Evolutionary conservation across 305 asterid species (phyloP), one percentile per base, ranked within the genome.

Genomic region (Fraxinus greggii): DNA sequence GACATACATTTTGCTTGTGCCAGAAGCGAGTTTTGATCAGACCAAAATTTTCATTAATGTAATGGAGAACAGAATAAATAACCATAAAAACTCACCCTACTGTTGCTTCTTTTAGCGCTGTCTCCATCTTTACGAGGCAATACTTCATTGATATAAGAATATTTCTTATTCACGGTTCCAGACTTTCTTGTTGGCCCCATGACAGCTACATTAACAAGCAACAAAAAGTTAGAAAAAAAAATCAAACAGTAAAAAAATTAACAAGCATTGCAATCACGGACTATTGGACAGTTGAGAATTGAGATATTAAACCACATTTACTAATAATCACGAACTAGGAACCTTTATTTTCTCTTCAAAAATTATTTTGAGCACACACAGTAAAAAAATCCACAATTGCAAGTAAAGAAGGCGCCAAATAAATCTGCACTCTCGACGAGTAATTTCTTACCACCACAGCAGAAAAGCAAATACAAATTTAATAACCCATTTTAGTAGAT

Each of bases 111-210:
- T 81, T 84, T 88, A 65, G 70, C 70, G 63, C 51, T 84, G 15
- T 83, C 87, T 2, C 83, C 86, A 67, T 85, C 89, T 85, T 88
- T 86, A 56, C 75, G 80, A 56, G 91, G 89, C 80, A 90, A 86
- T 7, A 81, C 89, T 40, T 89, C 89, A 72, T 78, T 80, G 75
- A 85, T 72, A 79, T 79, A 79, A 80, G 87, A 83, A 67, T 83
- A 79, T 1, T 89, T 86, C 81, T 89, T 89, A 67, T 86, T 89
- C 81, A 81, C 73, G 26, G 79, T 87, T 83, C 88, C 86, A 12
- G 87, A 79, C 76, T 89, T 89, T 82, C 88, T 83, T 51, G 88
- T 45, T 29, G 92, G 91, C 51, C 86, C 89, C 92, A 89, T 89
- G 33, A 28, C 12, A 69, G 23, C 75, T 69, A 69, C 40, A 69